Base-by-base conservation (phyloP, 169 alveolate genomes). In the Plasmodium berghei region DNA sequence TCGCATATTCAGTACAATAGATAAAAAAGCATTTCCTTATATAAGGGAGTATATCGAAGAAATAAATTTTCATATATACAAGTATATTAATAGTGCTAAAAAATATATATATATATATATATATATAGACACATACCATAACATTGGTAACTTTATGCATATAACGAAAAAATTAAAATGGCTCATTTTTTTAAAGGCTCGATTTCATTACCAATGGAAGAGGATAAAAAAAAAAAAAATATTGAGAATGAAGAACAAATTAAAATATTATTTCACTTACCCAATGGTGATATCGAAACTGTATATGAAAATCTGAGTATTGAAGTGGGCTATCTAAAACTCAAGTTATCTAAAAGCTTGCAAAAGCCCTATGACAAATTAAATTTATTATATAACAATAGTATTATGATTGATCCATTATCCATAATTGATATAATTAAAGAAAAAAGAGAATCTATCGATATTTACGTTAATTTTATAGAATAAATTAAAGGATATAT, bases 311-410 rank as follows among this genome's bases (percentile, higher is more conserved):
- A 74, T 10, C 66, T 24, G 1, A 67, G 88, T 28, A 62, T 74
- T 42, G 88, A 74, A 74, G 73, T 74, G 61, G 88, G 88, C 0
- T 56, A 74, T 48, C 46, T 56, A 59, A 67, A 66, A 55, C 55
- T 74, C 34, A 67, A 46, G n/a, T 59, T 66, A 46, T 80, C 80
- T 5, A 34, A 34, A 54, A 34, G 42, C 18, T 54, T 66, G 58
- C 52, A 59, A 40, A 80, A n/a, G 24, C 69, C 69, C 9, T 80
- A 80, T 67, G 54, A 80, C 45, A 42, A 80, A 80, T 66, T 80
- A 61, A 28, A 40, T 45, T 80, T 80, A 80, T 28, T 18, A 42
- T 80, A 80, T 28, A 80, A 80, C 67, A 48, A 80, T 64, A 49
- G 54, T n/a, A 6, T 45, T 46, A 80, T 80, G 90, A 26, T 80